phyloP scores from a whole-genome alignment of 1,284 basidiomycete genomes.

The Melanopsichium pennsylvanicum region DNA sequence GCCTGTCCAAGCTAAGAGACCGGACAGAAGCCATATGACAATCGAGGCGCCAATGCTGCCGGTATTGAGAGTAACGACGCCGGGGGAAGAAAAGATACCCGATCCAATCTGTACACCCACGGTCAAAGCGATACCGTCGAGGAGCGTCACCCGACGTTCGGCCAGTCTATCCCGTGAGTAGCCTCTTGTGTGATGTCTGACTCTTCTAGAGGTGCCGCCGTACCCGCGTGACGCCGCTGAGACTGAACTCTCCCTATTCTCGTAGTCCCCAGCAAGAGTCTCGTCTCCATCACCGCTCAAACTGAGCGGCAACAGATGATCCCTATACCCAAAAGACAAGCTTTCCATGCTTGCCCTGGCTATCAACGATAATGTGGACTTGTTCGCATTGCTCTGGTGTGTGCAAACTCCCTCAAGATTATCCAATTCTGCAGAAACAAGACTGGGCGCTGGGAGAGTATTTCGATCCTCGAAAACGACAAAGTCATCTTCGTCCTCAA shows the following conservation, averaged over 20 bases:
- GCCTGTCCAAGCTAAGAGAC: conserved; percentile 61
- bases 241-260: conserved; percentile 38
- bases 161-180: conserved; percentile 13
- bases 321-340: conserved; percentile 51
- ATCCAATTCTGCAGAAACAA: conserved; percentile 15
- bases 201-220: conserved; percentile 2
- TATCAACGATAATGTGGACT: conserved; percentile 3
- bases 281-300: conserved; percentile 48
- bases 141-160: conserved; percentile 30
- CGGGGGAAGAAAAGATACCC: conserved; percentile 64
- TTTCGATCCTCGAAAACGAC: conserved; percentile 48
- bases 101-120: conserved; percentile 63
- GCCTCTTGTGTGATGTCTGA: conserved; percentile 9
- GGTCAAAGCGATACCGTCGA: conserved; percentile 53
- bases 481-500: conserved; percentile 53
- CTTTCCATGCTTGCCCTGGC: conserved; percentile 48
- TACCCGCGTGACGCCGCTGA: conserved; percentile 7
- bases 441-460: conserved; percentile 23
- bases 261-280: conserved; percentile 47
- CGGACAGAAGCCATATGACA: conserved; percentile 59
- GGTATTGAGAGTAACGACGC: conserved; percentile 60
- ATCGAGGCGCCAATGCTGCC: conserved; percentile 59
- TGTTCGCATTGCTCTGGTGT: background rate
- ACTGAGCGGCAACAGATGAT: conserved; percentile 53
- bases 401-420: conserved; percentile 6